phyloP scores from a whole-genome alignment of 2,329 filamentous ascomycete species.

The Chalaropsis ovoidea region DNA sequence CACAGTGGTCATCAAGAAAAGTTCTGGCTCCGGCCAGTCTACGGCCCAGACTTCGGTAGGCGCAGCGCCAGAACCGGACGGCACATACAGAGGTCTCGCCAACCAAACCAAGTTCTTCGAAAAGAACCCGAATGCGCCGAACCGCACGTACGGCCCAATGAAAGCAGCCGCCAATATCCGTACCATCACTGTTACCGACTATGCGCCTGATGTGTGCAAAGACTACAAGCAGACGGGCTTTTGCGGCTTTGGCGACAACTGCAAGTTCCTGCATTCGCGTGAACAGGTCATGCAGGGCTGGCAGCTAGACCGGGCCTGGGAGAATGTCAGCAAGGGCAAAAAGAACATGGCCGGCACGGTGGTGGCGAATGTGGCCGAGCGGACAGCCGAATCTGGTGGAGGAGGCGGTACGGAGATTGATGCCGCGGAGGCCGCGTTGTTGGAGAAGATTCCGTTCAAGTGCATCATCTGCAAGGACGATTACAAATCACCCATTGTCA shows the following conservation, averaged over 20 bases:
- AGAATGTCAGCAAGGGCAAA: slow-evolving; percentile 65
- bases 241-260: slow-evolving; percentile 57
- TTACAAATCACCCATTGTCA: slow-evolving; percentile 73
- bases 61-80: slow-evolving; percentile 32
- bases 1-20: slow-evolving; percentile 23
- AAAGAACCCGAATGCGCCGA: slow-evolving; percentile 66
- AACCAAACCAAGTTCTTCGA: slow-evolving; percentile 66
- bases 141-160: slow-evolving; percentile 66
- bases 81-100: slow-evolving; percentile 66
- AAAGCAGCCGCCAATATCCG: slow-evolving; percentile 84
- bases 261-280: slow-evolving; percentile 68
- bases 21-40: too few relatives aligned
- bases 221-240: slow-evolving; percentile 77
- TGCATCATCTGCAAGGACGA: slow-evolving; percentile 75
- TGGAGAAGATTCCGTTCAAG: slow-evolving; percentile 79
- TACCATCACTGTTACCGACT: slow-evolving; percentile 83
- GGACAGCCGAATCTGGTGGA: slow-evolving; percentile 28
- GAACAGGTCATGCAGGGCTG: slow-evolving; percentile 83
- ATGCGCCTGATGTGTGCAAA: slow-evolving; percentile 87
- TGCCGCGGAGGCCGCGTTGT: slow-evolving; percentile 53
- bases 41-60: slow-evolving; percentile 32
- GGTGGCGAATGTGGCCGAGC: slow-evolving; percentile 49
- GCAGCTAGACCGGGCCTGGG: slow-evolving; percentile 93
- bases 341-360: slow-evolving; percentile 52
- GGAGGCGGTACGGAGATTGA: slow-evolving; percentile 36